These are phyloP conservation scores for Wickerhamiella hasegawae DNA, from an alignment of 805 yeast genomes.

Conservation along the genomic window DNA sequence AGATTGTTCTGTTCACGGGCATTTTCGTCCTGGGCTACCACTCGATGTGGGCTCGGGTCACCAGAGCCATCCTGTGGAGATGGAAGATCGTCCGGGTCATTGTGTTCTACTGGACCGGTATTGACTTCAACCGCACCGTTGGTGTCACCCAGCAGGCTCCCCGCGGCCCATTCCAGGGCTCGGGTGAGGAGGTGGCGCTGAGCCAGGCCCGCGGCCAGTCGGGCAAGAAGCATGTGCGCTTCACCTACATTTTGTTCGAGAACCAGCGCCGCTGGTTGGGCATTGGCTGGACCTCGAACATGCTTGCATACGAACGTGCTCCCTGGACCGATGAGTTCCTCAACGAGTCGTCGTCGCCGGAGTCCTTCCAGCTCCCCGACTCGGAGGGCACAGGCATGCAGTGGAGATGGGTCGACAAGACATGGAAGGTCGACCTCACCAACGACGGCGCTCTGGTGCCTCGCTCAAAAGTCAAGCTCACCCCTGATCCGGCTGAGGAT, in stretches of 20 bases:
- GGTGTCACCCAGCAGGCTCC: background rate
- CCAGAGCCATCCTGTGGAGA: constrained; percentile 75
- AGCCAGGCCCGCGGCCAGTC: background rate
- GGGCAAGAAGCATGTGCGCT: constrained; percentile 17
- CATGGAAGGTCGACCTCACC: constrained; percentile 82
- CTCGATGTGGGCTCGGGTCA: constrained; percentile 68
- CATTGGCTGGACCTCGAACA: constrained; percentile 91
- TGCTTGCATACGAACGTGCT: constrained; percentile 81
- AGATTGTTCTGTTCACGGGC: constrained; percentile 43
- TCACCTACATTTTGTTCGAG: constrained; percentile 84
- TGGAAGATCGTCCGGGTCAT: constrained; percentile 52
- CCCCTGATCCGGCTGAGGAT: constrained; percentile 43
- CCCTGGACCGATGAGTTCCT: constrained; percentile 96
- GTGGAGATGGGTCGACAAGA: constrained; percentile 91
- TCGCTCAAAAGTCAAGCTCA: constrained; percentile 29
- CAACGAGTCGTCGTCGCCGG: constrained; percentile 69
- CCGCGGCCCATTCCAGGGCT: background rate
- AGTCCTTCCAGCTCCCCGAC: constrained; percentile 64
- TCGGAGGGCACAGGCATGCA: constrained; percentile 50
- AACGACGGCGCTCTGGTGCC: constrained; percentile 74
- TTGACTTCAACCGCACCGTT: constrained; percentile 19
- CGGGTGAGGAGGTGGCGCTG: background rate
- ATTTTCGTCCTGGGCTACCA: constrained; percentile 61
- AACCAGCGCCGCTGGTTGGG: constrained; percentile 97
- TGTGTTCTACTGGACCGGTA: constrained; percentile 73